These are phyloP conservation scores for Edaphochlamys debaryana DNA, from an alignment of 139 green algal genomes.

Conservation along the genomic window DNA sequence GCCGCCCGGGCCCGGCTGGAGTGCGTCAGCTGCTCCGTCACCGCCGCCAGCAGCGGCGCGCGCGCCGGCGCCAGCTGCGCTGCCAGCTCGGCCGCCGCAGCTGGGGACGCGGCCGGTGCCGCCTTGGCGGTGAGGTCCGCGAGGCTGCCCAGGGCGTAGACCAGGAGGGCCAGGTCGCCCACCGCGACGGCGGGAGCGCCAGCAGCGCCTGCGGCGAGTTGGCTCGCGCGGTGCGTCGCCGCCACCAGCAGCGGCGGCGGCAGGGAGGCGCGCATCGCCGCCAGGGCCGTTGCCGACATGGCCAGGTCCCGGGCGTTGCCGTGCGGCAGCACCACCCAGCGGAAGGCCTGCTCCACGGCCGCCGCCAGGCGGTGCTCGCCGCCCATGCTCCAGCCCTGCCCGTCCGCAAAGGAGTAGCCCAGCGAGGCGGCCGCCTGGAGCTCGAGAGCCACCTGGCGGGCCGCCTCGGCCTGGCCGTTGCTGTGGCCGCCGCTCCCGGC, in stretches of 20 bases:
- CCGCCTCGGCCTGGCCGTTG: neutral
- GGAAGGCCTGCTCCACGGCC: neutral
- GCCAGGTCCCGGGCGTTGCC: neutral
- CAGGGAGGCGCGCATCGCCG: neutral
- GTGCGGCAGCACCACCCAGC: neutral
- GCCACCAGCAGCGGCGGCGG: neutral
- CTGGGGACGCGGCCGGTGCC: too few species aligned
- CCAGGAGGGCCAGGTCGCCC: neutral
- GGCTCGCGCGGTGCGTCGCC: neutral
- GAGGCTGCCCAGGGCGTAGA: too few species aligned
- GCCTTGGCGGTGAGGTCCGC: too few species aligned
- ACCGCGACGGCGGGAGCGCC: neutral
- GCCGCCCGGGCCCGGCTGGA: too few species aligned
- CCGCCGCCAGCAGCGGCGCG: too few species aligned
- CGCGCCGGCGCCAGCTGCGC: too few species aligned
- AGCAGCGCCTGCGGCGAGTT: neutral
- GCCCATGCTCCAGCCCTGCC: neutral
- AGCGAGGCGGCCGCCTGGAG: slow-evolving; percentile 1
- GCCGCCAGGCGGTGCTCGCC: neutral
- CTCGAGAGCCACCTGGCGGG: slow-evolving; percentile 2
- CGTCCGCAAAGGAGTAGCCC: neutral
- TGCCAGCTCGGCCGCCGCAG: too few species aligned
- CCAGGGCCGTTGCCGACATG: neutral
- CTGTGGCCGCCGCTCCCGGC: too few species aligned
- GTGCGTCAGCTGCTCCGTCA: too few species aligned